Conservation (phyloP, 331 rosid genomes). For the Acacia pycnantha region DNA sequence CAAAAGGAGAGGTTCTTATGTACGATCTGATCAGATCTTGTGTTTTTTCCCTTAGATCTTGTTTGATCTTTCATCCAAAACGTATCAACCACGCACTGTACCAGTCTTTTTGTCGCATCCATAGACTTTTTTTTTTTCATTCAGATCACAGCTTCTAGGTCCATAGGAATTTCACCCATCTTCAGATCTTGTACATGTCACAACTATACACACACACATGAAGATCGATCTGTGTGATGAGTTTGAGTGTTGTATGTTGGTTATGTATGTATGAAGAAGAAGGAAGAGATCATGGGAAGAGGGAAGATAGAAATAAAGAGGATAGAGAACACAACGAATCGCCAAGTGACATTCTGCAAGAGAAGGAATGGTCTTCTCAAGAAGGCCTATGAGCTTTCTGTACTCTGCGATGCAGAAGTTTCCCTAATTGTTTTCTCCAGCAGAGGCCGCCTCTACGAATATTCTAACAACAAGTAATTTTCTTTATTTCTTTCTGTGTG, state of each 20-base stretch:
- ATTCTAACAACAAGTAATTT: constrained; percentile 76
- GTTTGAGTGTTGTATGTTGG: neutral
- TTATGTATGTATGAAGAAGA: neutral
- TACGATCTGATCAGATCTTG: constrained; percentile 3
- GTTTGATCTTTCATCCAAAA: neutral
- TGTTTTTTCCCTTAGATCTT: constrained; percentile 22
- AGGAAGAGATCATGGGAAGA: constrained; percentile 56
- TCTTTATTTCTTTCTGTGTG: neutral
- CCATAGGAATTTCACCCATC: neutral
- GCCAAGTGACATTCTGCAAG: constrained; percentile 95
- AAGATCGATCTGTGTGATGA: neutral
- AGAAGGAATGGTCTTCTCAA: constrained; percentile 85
- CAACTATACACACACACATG: neutral
- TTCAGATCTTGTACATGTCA: neutral
- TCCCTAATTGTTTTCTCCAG: constrained; percentile 91
- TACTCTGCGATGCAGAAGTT: constrained; percentile 89
- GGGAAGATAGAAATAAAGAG: constrained; percentile 93
- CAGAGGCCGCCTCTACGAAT: constrained; percentile 93
- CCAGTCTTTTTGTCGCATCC: neutral
- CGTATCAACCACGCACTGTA: neutral
- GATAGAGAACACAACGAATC: constrained; percentile 85
- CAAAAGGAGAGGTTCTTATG: neutral
- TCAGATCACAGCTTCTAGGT: no score
- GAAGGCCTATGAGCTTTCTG: constrained; percentile 87
- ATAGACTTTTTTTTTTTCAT: neutral